These are phyloP conservation scores for Metschnikowia amazonensis DNA, from an alignment of 805 yeast species.

Conservation along the genomic window DNA sequence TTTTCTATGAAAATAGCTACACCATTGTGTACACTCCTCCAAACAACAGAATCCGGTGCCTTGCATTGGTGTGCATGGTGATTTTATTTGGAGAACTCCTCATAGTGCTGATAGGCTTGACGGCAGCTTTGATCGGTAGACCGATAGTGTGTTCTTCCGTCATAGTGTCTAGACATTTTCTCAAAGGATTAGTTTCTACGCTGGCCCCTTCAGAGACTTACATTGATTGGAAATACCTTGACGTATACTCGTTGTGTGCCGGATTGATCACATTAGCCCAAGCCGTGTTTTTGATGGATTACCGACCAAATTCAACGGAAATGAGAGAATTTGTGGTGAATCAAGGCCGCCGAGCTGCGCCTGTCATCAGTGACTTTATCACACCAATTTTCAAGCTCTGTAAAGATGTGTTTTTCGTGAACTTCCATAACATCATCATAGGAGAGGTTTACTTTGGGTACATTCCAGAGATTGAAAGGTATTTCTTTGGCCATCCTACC, in stretches of 20 bases:
- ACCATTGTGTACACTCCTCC: slow-evolving; percentile 87
- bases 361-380: not conserved
- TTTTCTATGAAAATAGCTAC: slow-evolving; percentile 44
- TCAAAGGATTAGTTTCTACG: not conserved
- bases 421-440: not conserved
- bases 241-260: slow-evolving; percentile 9
- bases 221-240: slow-evolving; percentile 9
- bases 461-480: slow-evolving; percentile 8
- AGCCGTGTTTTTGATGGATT: slow-evolving; percentile 1
- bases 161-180: not conserved
- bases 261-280: slow-evolving; percentile 9
- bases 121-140: slow-evolving; percentile 28
- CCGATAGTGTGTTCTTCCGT: slow-evolving; percentile 9
- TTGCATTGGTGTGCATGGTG: slow-evolving; percentile 41
- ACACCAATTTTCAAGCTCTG: not conserved
- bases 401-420: not conserved
- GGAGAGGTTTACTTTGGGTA: slow-evolving; percentile 1
- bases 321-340: slow-evolving; percentile 8
- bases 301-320: slow-evolving; percentile 5
- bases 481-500: slow-evolving; percentile 8
- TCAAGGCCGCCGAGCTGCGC: slow-evolving; percentile 6
- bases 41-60: slow-evolving; percentile 56
- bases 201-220: not conserved
- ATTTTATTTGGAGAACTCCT: slow-evolving; percentile 45
- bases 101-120: slow-evolving; percentile 20